Percentiles rank a stretch among this genome's conserved stretches.
Conservation (phyloP, 2,329 filamentous ascomycete genomes). For the Didymella sp. region DNA sequence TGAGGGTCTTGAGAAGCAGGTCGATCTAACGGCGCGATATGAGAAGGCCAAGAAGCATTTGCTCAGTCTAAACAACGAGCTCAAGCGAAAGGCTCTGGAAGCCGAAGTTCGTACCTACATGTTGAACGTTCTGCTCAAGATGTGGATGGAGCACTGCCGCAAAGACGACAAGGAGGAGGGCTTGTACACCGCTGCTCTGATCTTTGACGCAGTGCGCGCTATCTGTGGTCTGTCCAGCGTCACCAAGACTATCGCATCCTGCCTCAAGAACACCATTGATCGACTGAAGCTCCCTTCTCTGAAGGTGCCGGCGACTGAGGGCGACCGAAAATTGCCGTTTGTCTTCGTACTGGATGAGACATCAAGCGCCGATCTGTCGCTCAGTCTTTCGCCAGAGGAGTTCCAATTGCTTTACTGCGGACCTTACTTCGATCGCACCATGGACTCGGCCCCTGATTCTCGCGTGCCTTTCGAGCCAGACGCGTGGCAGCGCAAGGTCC, state of each 20-base stretch:
- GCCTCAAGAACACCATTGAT: constrained; percentile 48
- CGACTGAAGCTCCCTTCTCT: constrained; percentile 51
- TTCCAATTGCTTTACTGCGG: constrained; percentile 75
- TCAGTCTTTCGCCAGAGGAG: constrained; percentile 55
- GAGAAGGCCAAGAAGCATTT: constrained; percentile 60
- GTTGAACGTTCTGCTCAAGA: constrained; percentile 56
- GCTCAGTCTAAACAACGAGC: constrained; percentile 48
- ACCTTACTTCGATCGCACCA: constrained; percentile 76
- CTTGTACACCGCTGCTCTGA: constrained; percentile 42
- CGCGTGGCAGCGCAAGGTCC: constrained; percentile 75
- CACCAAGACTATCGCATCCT: constrained; percentile 40
- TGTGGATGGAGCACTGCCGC: constrained; percentile 54
- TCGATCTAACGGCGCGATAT: constrained; percentile 55
- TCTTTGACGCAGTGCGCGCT: constrained; percentile 41
- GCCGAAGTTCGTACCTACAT: constrained; percentile 59
- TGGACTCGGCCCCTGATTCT: constrained; percentile 71
- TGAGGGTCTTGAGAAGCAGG: constrained; percentile 57
- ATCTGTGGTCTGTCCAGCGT: constrained; percentile 39
- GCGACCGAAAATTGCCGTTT: constrained; percentile 56
- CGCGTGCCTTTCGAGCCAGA: constrained; percentile 77
- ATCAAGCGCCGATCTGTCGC: constrained; percentile 38
- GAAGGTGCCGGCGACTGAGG: constrained; percentile 35
- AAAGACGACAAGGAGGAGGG: constrained; percentile 38
- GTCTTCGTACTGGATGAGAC: constrained; percentile 39
- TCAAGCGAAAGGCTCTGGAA: constrained; percentile 51